A percentile compares a stretch with the other conserved stretches of the same genome.
phyloP scores from a whole-genome alignment of 805 yeast genomes.

The Zygosaccharomyces bailii region DNA sequence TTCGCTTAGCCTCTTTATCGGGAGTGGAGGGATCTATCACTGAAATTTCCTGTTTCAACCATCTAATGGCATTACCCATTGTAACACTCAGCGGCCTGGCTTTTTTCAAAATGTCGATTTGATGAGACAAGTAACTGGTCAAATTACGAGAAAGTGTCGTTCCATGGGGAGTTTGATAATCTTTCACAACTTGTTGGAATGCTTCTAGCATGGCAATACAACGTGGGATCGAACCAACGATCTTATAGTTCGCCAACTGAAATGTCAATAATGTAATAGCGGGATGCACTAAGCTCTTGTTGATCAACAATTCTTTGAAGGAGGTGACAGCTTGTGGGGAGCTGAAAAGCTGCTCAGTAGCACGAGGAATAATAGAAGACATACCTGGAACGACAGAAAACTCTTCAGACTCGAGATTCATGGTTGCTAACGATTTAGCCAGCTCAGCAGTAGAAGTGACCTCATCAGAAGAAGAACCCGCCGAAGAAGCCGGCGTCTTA shows the following conservation, averaged over 20 bases:
- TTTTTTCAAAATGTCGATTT: conserved; percentile 85
- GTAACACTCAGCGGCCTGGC: conserved; percentile 89
- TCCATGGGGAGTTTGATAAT: conserved; percentile 80
- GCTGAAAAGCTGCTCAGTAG: conserved; percentile 34
- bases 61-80: conserved; percentile 97
- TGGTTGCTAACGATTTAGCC: conserved; percentile 27
- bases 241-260: conserved; percentile 74
- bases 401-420: conserved; percentile 28
- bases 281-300: conserved; percentile 72
- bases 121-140: conserved; percentile 83
- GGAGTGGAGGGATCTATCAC: conserved; percentile 67
- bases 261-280: conserved; percentile 73
- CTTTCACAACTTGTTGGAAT: conserved; percentile 72
- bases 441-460: conserved; percentile 15
- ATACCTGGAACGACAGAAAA: conserved; percentile 39
- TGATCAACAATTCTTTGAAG: conserved; percentile 33
- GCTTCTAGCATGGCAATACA: conserved; percentile 81
- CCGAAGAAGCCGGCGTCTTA: conserved; percentile 20
- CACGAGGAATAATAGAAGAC: conserved; percentile 43
- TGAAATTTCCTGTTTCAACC: conserved; percentile 93
- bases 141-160: conserved; percentile 84
- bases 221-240: conserved; percentile 87
- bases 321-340: conserved; percentile 30
- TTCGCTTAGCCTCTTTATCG: conserved; percentile 56
- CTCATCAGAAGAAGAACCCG: conserved; percentile 3